Evolutionary conservation across 768 basidiomycete genomes (phyloP).

Genomic region (Termitomyces sp.): DNA sequence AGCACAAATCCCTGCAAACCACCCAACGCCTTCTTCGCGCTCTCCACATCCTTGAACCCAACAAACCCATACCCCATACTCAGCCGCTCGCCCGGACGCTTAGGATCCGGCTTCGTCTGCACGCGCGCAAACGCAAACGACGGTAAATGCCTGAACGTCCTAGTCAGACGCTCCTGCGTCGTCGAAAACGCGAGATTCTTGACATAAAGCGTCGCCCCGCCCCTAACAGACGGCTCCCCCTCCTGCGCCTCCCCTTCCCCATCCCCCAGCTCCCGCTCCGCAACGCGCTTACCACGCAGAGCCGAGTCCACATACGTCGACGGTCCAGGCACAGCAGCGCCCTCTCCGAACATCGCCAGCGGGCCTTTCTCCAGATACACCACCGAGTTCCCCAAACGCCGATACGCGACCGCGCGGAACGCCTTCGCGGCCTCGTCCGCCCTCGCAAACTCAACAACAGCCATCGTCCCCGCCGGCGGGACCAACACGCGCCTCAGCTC

Average conservation of each 20-base stretch:
- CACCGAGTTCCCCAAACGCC: slow-evolving; percentile 83
- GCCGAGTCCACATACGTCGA: slow-evolving; percentile 9
- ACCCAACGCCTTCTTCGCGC: slow-evolving; percentile 68
- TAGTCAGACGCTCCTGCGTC: slow-evolving; percentile 62
- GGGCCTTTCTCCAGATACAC: slow-evolving; percentile 94
- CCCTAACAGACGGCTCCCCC: slow-evolving; percentile 40
- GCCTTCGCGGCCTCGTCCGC: slow-evolving; percentile 39
- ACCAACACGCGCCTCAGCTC: slow-evolving; percentile 48
- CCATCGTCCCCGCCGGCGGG: slow-evolving; percentile 56
- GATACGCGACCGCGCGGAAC: slow-evolving; percentile 76
- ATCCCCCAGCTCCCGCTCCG: slow-evolving; percentile 29
- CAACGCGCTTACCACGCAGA: slow-evolving; percentile 31
- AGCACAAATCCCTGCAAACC: slow-evolving; percentile 78
- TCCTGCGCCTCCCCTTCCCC: slow-evolving; percentile 26
- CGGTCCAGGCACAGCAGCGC: slow-evolving; percentile 22
- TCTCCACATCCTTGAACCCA: slow-evolving; percentile 75
- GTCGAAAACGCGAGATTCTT: slow-evolving; percentile 97
- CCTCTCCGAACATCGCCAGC: slow-evolving; percentile 68
- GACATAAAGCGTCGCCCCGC: slow-evolving; percentile 84
- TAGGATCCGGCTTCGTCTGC: slow-evolving; percentile 88
- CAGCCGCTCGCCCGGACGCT: slow-evolving; percentile 54
- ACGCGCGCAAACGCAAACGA: slow-evolving; percentile 84
- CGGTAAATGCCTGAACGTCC: slow-evolving; percentile 69
- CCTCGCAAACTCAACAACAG: slow-evolving; percentile 81
- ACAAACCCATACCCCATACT: slow-evolving; percentile 98